Percentiles rank a stretch among this genome's conserved stretches.
These are phyloP conservation scores for Lophium mytilinum DNA, from an alignment of 495 filamentous ascomycete genomes.

Conservation along the genomic window DNA sequence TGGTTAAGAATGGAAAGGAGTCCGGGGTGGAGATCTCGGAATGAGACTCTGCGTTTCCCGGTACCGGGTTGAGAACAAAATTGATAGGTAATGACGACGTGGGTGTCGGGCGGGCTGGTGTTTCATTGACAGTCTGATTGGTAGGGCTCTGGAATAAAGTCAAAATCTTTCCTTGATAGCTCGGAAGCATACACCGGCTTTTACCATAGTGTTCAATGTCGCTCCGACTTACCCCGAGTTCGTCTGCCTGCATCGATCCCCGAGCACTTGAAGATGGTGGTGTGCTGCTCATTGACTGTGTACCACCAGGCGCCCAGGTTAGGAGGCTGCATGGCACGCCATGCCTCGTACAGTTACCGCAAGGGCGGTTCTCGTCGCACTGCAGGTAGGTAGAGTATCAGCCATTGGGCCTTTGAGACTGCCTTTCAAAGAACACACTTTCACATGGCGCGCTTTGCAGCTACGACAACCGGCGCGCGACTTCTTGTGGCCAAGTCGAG, in stretches of 20 bases:
- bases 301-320: conserved; percentile 9
- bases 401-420: neutral
- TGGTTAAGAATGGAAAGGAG: conserved; percentile 4
- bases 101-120: neutral
- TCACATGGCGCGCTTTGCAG: conserved; percentile 23
- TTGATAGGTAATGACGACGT: conserved; percentile 6
- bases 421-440: conserved; percentile 7
- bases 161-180: neutral
- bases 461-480: conserved; percentile 19
- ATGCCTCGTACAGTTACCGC: conserved; percentile 13
- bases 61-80: conserved; percentile 9
- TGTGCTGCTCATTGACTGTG: neutral
- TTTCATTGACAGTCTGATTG: neutral
- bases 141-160: neutral
- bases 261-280: no score
- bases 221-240: no score
- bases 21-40: neutral
- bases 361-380: conserved; percentile 22
- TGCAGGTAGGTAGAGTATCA: neutral
- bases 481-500: conserved; percentile 23
- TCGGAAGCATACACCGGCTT: no score
- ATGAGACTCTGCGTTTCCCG: neutral
- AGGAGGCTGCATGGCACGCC: conserved; percentile 18
- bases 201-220: no score
- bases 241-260: no score